Percentiles rank a stretch among this genome's conserved stretches.
Conservation (phyloP, 805 yeast genomes). For the Saturnispora besseyi region DNA sequence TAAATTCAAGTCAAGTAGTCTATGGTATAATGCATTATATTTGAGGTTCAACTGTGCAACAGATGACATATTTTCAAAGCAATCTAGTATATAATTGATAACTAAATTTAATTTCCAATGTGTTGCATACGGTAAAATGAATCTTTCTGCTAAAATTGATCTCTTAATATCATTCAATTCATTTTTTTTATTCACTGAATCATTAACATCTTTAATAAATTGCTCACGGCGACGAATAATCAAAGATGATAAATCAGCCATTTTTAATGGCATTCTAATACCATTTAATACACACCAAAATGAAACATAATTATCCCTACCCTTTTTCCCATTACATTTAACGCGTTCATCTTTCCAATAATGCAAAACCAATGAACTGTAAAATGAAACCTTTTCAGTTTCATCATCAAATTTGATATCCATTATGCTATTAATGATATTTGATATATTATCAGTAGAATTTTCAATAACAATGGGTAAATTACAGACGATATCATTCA, state of each 20-base stretch:
- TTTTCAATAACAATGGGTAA: conserved; percentile 11
- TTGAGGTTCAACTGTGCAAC: conserved; percentile 20
- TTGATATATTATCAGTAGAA: conserved; percentile 13
- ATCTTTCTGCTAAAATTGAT: conserved; percentile 49
- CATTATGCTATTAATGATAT: background rate
- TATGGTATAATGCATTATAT: conserved; percentile 28
- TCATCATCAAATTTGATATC: conserved; percentile 10
- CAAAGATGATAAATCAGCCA: conserved; percentile 41
- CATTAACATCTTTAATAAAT: conserved; percentile 16
- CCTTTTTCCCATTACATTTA: conserved; percentile 17
- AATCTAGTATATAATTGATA: conserved; percentile 15
- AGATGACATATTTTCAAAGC: conserved; percentile 9
- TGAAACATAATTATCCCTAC: conserved; percentile 29
- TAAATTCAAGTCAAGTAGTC: conserved; percentile 30
- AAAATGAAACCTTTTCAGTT: conserved; percentile 26
- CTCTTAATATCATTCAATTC: conserved; percentile 31
- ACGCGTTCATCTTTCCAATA: conserved; percentile 39
- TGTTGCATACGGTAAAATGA: conserved; percentile 43
- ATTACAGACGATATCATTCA: conserved; percentile 16
- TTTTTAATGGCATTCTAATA: conserved; percentile 50
- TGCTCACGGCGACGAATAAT: conserved; percentile 30
- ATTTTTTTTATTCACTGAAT: conserved; percentile 14
- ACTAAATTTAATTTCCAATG: conserved; percentile 38
- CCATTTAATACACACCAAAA: conserved; percentile 58
- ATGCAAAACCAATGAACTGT: conserved; percentile 41